Evolutionary conservation across 2,329 filamentous ascomycete genomes (phyloP), one percentile per base, ranked within the genome.

Genomic region (Phoma herbarum): DNA sequence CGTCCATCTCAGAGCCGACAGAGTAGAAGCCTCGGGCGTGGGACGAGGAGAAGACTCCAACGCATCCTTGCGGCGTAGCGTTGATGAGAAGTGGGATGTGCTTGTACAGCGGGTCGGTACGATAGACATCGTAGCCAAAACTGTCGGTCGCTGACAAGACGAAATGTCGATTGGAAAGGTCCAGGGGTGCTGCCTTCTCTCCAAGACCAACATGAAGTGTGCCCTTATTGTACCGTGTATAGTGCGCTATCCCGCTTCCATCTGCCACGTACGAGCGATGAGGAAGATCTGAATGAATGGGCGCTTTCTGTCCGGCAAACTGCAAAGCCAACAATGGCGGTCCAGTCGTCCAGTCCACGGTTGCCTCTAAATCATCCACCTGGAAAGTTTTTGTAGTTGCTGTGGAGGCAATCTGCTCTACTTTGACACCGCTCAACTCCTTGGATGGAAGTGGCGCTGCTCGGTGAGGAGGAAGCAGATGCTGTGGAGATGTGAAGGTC

Each of bases 41-140:
- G 2, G 84, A 85, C 0, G 88, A 88, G 0, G 89, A 91, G 72
- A 92, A 90, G 18, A 88, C 83, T 0, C 83, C 89, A 0, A 91
- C 83, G 49, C 86, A 89, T 0, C 88, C 89, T 2, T 83, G 69
- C 0, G 87, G 84, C 0, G 86, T 88, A 0, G 85, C 86, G 54
- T 90, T 90, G 75, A 92, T 88, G 26, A 92, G 79, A 0, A 92
- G 81, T 0, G 90, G 90, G 37, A 91, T 90, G 67, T 91, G 87
- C 76, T 92, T 92, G 78, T 92, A 92, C 52, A 91, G 79, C 0
- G 89, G 89, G 71, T 92, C 89, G 2, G 88, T 89, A 10, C 84
- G 83, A 70, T 90, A 86, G 4, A 87, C 84, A 65, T 92, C 88
- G 68, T 92, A 91, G 2, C 89, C 88, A 65, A 92, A 92, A 35